These are phyloP conservation scores for Fusarium anguioides DNA, from an alignment of 2,329 filamentous ascomycete genomes.

Conservation along the genomic window DNA sequence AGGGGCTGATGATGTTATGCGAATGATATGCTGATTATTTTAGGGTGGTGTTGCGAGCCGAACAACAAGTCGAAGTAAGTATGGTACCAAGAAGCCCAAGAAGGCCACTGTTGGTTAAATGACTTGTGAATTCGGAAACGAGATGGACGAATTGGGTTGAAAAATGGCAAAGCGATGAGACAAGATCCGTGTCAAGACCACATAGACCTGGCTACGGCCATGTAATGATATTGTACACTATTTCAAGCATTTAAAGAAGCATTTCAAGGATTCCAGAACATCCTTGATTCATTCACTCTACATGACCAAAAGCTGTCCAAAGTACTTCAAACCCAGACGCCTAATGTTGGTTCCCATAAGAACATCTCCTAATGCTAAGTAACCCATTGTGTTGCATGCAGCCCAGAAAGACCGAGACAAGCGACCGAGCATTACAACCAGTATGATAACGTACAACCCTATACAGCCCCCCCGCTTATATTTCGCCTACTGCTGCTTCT, in stretches of 20 bases:
- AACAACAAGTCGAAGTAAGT: constrained; percentile 90
- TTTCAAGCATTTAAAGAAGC: constrained; percentile 28
- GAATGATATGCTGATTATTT: constrained; percentile 22
- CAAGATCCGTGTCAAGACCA: constrained; percentile 18
- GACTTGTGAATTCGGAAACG: background rate
- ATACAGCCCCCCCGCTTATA: background rate
- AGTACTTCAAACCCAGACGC: constrained; percentile 45
- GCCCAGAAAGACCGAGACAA: constrained; percentile 34
- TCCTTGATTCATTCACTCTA: constrained; percentile 45
- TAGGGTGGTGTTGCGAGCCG: constrained; percentile 92
- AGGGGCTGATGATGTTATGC: background rate
- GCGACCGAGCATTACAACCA: constrained; percentile 39
- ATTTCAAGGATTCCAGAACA: constrained; percentile 36
- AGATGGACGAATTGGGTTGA: background rate
- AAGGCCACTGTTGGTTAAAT: constrained; percentile 67
- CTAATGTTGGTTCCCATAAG: constrained; percentile 39
- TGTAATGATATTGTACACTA: constrained; percentile 47
- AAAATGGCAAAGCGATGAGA: background rate
- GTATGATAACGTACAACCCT: constrained; percentile 40
- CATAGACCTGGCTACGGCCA: constrained; percentile 32
- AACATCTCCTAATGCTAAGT: constrained; percentile 37
- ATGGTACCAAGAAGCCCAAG: constrained; percentile 99
- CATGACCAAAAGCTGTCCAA: constrained; percentile 46
- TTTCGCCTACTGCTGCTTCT: constrained; percentile 68
- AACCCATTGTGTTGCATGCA: constrained; percentile 37